A percentile compares a stretch with the other conserved stretches of the same genome.
Conservation (phyloP, 2,329 filamentous ascomycete genomes). For the Incumbomyces delicatus region DNA sequence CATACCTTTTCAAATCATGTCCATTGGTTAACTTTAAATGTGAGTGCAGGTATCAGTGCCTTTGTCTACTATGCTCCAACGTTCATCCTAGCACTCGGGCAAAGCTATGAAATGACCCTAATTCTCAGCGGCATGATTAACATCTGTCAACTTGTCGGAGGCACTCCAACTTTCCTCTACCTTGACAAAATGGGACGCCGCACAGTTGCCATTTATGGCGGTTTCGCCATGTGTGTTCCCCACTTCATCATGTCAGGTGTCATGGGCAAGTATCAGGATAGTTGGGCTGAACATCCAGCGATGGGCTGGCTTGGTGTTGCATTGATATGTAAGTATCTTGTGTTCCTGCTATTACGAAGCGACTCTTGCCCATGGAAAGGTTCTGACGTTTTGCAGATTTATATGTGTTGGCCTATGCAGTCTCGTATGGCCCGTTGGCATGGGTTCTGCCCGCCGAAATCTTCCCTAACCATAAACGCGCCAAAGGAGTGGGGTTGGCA, state of each 20-base stretch:
- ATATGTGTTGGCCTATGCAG: conserved; percentile 1
- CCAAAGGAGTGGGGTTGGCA: conserved; percentile 29
- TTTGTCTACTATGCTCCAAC: conserved; percentile 47
- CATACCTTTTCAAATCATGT: too few species aligned
- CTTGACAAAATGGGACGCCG: conserved; percentile 41
- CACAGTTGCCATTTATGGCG: conserved; percentile 37
- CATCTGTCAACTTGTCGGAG: conserved; percentile 39
- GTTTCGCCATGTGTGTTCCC: conserved; percentile 36
- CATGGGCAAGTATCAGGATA: conserved; percentile 40
- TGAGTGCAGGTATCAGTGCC: conserved; percentile 20
- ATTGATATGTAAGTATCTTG: neutral
- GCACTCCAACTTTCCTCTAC: conserved; percentile 38
- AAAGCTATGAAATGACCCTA: conserved; percentile 33
- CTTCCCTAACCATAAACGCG: conserved; percentile 27
- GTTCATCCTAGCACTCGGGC: conserved; percentile 29
- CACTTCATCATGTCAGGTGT: conserved; percentile 45
- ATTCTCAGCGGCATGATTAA: conserved; percentile 47
- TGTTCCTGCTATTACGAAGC: too few species aligned
- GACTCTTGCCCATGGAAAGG: too few species aligned
- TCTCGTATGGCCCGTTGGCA: conserved; percentile 27
- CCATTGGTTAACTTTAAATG: too few species aligned
- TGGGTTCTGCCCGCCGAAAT: conserved; percentile 32
- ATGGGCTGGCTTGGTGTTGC: conserved; percentile 40
- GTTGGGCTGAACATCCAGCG: conserved; percentile 41
- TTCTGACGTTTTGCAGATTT: neutral